Base-by-base conservation (phyloP, 1,284 basidiomycete species). In the Fomes fomentarius region DNA sequence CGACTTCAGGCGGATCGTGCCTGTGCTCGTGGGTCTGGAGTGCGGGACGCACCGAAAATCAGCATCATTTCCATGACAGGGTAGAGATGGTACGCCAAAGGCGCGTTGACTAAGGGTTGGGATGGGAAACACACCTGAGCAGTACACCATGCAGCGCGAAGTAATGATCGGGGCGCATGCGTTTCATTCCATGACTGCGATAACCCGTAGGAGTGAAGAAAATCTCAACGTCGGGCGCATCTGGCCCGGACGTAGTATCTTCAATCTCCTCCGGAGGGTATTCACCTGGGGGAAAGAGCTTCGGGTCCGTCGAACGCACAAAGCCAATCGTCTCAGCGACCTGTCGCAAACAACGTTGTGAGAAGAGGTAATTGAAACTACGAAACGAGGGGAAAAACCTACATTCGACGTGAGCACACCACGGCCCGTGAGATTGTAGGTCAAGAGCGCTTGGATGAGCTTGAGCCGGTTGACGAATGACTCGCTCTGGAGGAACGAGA, bases 151-250 rank as follows among this genome's bases (percentile, higher is more conserved):
- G 71, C 45, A 74, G 45, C 28, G 59, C 65, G 44, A 74, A 66
- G 26, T 69, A 61, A 22, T 72, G 59, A 1, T 58, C 65, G 0
- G 56, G 44, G 4, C 65, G 61, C 22, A 66, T 42, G 3, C 15
- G 1, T 1, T 46, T 57, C 7, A 42, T 26, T 11, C 64, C 67
- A 28, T 68, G 65, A n/a, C 68, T 60, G 22, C 64, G 74, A 58
- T 79, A 83, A 4, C 73, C 74, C 12, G 80, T 38, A 0, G 83
- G 76, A 1, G 76, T 72, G 4, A 73, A 66, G 61, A 87, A 79
- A n/a, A 87, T 45, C 60, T 89, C 86, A 15, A 88, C 66, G 53
- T 88, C 86, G 2, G 86, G 86, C 24, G 82, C 80, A 5, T 75
- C 72, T 2, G 75, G 65, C 1, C 76, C 82, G 1, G 85, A 84